phyloP scores from a whole-genome alignment of 1,139 yeast species.

The Diutina ranongensis region DNA sequence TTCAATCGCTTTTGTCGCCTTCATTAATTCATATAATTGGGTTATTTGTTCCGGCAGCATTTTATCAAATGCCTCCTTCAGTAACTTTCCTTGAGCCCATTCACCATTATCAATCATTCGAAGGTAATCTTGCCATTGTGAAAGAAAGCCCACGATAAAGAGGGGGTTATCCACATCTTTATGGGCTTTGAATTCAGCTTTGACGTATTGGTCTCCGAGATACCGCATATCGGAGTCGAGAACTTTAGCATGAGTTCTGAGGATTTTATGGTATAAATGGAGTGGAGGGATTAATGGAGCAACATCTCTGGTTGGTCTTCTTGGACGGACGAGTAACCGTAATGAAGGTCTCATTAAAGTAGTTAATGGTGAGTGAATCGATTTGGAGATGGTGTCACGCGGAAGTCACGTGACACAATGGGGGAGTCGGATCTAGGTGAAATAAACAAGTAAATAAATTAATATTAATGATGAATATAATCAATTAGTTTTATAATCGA shows the following conservation, averaged over 20 bases:
- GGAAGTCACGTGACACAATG: no score
- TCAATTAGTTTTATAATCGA: no score
- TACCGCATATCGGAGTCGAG: conserved; percentile 61
- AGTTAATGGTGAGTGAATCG: no score
- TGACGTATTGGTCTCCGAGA: conserved; percentile 84
- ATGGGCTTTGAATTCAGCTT: conserved; percentile 85
- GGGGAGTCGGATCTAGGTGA: no score
- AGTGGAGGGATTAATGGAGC: conserved; percentile 75
- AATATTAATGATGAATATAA: no score
- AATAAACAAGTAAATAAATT: no score
- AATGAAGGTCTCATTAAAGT: conserved; percentile 40
- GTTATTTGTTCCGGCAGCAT: conserved; percentile 88
- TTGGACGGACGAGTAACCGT: conserved; percentile 36
- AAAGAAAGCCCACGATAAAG: conserved; percentile 84
- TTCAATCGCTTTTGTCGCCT: conserved; percentile 35
- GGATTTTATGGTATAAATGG: conserved; percentile 58
- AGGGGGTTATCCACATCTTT: conserved; percentile 73
- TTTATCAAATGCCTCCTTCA: conserved; percentile 55
- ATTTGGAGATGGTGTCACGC: no score
- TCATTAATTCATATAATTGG: conserved; percentile 47
- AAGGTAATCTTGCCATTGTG: conserved; percentile 91
- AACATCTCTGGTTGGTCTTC: conserved; percentile 43
- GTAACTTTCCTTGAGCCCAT: conserved; percentile 66
- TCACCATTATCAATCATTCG: conserved; percentile 59
- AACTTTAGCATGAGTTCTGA: conserved; percentile 60